Evolutionary conservation across 2,329 filamentous ascomycete genomes (phyloP).

Genomic region (Fusarium scirpi): DNA sequence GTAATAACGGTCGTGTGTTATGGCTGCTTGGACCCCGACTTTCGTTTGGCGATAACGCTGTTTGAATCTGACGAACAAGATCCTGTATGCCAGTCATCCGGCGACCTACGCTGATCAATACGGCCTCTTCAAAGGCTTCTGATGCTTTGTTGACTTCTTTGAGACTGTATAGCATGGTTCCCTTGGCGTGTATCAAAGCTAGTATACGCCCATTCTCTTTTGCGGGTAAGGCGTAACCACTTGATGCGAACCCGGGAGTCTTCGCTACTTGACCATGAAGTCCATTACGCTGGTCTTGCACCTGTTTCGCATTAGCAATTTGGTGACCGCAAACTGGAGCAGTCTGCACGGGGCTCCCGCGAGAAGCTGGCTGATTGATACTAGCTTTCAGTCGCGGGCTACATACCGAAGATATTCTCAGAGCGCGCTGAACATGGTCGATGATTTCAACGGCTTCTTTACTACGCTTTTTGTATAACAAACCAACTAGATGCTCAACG

Average conservation of each 20-base stretch:
- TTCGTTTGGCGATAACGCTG: slow-evolving; percentile 66
- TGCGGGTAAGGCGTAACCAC: slow-evolving; percentile 84
- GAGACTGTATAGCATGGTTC: slow-evolving; percentile 95
- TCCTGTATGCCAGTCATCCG: slow-evolving; percentile 77
- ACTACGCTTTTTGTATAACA: slow-evolving; percentile 85
- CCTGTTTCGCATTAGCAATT: slow-evolving; percentile 44
- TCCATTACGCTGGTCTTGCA: slow-evolving; percentile 40
- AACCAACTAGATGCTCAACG: slow-evolving; percentile 90
- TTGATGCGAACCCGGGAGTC: slow-evolving; percentile 50
- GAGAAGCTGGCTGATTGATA: slow-evolving; percentile 5
- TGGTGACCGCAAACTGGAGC: slow-evolving; percentile 17
- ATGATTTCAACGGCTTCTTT: slow-evolving; percentile 90
- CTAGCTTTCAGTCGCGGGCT: slow-evolving; percentile 10
- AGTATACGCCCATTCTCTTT: slow-evolving; percentile 93
- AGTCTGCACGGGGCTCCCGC: slow-evolving; percentile 23
- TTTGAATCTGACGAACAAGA: slow-evolving; percentile 82
- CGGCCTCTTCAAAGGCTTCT: slow-evolving; percentile 92
- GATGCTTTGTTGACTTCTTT: slow-evolving; percentile 86
- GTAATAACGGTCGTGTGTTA: slow-evolving; percentile 70
- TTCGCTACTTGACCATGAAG: slow-evolving; percentile 37
- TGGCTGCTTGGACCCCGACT: slow-evolving; percentile 9
- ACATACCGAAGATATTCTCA: slow-evolving; percentile 60
- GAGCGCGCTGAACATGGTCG: slow-evolving; percentile 80
- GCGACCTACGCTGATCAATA: slow-evolving; percentile 85
- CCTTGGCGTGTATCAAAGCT: slow-evolving; percentile 94